Conservation (phyloP, 176 grass and related monocot genomes). For the Bolboschoenus planiculmis region DNA sequence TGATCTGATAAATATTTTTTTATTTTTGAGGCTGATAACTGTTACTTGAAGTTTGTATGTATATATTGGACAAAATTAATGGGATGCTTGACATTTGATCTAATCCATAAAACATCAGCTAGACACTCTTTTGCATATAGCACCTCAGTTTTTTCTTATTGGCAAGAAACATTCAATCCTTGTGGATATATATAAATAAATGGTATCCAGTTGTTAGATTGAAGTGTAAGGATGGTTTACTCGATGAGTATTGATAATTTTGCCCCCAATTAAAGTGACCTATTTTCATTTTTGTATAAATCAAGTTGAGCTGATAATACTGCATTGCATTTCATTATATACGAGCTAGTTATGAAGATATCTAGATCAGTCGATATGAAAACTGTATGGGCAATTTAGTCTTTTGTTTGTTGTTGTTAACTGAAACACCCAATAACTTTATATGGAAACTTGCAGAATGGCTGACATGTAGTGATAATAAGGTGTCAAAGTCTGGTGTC, state of each 20-base stretch:
- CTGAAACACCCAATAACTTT: no score
- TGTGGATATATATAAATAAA: neutral
- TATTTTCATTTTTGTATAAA: neutral
- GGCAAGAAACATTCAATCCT: neutral
- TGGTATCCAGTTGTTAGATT: neutral
- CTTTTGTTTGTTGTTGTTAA: neutral
- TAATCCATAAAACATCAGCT: no score
- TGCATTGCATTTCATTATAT: neutral
- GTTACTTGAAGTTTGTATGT: no score
- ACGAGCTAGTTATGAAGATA: neutral
- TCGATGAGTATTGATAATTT: neutral
- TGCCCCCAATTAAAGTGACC: neutral
- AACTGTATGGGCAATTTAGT: neutral
- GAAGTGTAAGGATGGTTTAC: neutral
- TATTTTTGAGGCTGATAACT: neutral
- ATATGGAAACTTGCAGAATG: neutral
- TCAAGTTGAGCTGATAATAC: neutral
- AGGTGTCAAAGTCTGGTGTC: neutral
- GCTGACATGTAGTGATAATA: neutral
- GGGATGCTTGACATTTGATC: no score
- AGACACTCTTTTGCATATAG: neutral
- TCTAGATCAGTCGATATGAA: neutral
- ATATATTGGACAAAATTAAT: no score
- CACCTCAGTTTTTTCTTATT: neutral
- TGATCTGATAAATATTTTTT: conserved; percentile 22